Conservation (phyloP, 2,329 filamentous ascomycete species). For the Emmonsia crescens region DNA sequence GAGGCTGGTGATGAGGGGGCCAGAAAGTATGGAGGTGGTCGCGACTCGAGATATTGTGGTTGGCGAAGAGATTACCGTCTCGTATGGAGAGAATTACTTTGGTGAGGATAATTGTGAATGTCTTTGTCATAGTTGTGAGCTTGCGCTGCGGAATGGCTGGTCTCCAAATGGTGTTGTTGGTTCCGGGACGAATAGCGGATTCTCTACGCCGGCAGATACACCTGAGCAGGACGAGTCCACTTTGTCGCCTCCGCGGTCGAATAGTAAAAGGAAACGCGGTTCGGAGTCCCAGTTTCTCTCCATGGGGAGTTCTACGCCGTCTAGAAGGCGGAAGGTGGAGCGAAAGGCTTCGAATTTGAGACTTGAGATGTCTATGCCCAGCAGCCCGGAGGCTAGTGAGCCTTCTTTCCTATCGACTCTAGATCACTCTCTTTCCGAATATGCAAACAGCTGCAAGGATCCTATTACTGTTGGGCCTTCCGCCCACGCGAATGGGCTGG, state of each 20-base stretch:
- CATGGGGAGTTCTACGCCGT: neutral
- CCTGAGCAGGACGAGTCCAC: conserved; percentile 14
- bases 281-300: neutral
- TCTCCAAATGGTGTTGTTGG: conserved; percentile 36
- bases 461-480: neutral
- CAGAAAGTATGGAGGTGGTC: conserved; percentile 82
- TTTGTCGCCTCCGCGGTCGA: conserved; percentile 1
- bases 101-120: conserved; percentile 92
- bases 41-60: conserved; percentile 69
- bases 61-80: conserved; percentile 93
- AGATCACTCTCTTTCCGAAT: neutral
- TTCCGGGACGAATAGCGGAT: conserved; percentile 25
- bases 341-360: conserved; percentile 18
- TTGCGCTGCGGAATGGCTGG: conserved; percentile 70
- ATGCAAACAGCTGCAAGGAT: neutral
- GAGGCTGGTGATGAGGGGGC: conserved; percentile 68
- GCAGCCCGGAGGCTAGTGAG: conserved; percentile 8
- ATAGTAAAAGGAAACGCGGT: conserved; percentile 9
- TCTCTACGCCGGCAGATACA: conserved; percentile 23
- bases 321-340: conserved; percentile 7
- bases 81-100: conserved; percentile 93
- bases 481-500: neutral
- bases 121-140: conserved; percentile 79
- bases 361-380: conserved; percentile 25
- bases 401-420: conserved; percentile 7